These are phyloP conservation scores for Ophiosphaerella herpotricha DNA, from an alignment of 2,329 filamentous ascomycete species.

Conservation along the genomic window DNA sequence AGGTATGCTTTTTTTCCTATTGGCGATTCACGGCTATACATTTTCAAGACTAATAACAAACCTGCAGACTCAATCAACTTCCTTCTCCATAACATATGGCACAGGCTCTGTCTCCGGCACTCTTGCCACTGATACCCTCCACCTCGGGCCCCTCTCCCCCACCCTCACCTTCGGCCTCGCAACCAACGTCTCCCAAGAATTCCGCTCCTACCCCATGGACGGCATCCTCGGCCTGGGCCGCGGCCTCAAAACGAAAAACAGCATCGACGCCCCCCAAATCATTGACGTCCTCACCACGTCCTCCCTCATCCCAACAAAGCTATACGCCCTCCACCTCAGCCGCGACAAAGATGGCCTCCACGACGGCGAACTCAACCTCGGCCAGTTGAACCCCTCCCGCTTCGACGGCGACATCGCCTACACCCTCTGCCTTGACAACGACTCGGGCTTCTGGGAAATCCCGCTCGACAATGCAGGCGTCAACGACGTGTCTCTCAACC, in stretches of 20 bases:
- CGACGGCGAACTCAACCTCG: slow-evolving; percentile 79
- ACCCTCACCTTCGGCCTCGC: slow-evolving; percentile 74
- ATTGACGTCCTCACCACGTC: slow-evolving; percentile 64
- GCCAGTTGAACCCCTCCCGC: slow-evolving; percentile 67
- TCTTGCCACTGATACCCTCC: slow-evolving; percentile 68
- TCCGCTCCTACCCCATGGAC: slow-evolving; percentile 80
- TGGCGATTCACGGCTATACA: neutral
- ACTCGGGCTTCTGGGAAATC: slow-evolving; percentile 72
- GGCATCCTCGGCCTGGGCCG: slow-evolving; percentile 82
- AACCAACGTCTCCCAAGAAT: slow-evolving; percentile 72
- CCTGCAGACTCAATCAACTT: slow-evolving; percentile 51
- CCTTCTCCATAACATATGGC: slow-evolving; percentile 75
- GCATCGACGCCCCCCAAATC: slow-evolving; percentile 63
- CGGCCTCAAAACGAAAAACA: slow-evolving; percentile 52
- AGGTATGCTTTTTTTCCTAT: slow-evolving; percentile 23
- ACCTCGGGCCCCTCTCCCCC: slow-evolving; percentile 68
- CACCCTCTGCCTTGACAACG: slow-evolving; percentile 56
- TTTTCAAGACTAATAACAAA: neutral
- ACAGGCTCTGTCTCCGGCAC: slow-evolving; percentile 73
- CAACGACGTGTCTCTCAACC: slow-evolving; percentile 57
- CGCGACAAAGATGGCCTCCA: slow-evolving; percentile 67
- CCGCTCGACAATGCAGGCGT: slow-evolving; percentile 68
- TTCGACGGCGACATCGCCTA: slow-evolving; percentile 73
- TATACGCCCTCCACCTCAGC: slow-evolving; percentile 73
- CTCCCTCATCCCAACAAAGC: slow-evolving; percentile 64